phyloP scores from a whole-genome alignment of 495 filamentous ascomycete species.

The Elasticomyces elasticus region DNA sequence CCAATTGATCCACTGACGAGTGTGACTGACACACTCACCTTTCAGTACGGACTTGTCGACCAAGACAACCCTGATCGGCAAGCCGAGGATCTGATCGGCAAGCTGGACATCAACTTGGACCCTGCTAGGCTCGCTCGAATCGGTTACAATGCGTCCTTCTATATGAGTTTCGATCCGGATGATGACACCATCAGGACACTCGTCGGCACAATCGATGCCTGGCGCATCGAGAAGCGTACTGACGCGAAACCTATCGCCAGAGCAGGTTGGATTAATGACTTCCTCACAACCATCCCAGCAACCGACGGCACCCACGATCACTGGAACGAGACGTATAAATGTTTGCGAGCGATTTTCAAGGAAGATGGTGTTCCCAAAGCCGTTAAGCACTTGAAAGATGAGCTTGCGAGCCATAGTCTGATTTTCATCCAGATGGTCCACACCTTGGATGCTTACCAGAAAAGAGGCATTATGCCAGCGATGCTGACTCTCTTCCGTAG shows the following conservation, averaged over 20 bases:
- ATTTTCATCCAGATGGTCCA: constrained; percentile 9
- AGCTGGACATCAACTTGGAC: not conserved
- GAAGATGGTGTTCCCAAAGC: not conserved
- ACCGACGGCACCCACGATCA: not conserved
- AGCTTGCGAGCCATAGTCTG: not conserved
- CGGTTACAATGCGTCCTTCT: not conserved
- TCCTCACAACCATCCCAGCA: not conserved
- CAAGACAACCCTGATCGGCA: not conserved
- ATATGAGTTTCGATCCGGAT: not conserved
- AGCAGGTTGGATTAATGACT: not conserved
- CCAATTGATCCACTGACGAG: not conserved
- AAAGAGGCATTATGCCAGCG: not conserved
- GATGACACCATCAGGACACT: not conserved
- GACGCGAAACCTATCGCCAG: not conserved
- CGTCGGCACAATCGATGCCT: not conserved
- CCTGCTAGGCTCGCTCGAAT: not conserved
- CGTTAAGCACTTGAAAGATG: not conserved
- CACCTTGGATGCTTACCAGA: not conserved
- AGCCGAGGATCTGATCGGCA: not conserved
- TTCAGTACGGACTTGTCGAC: not conserved
- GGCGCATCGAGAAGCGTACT: constrained; percentile 8
- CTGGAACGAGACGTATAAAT: not conserved
- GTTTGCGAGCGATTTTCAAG: not conserved
- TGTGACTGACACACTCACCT: not conserved
- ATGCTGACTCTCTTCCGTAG: not conserved